Evolutionary conservation across 2,329 filamentous ascomycete species (phyloP).

Genomic region (Aspergillus novoparasiticus): DNA sequence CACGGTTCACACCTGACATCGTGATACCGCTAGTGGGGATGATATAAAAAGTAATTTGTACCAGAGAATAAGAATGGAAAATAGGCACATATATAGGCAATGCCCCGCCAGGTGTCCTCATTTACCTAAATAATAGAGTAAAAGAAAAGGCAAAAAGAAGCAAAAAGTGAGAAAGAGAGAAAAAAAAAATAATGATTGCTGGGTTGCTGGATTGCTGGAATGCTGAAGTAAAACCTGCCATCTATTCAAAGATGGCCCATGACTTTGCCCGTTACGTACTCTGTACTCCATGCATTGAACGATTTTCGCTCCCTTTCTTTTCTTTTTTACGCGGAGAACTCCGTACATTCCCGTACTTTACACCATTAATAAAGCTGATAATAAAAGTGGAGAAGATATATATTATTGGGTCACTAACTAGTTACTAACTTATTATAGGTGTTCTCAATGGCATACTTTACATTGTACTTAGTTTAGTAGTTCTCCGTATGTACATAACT

Average conservation of each 20-base stretch:
- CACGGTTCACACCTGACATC: slow-evolving; percentile 18
- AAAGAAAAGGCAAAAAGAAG: background rate
- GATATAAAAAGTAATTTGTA: slow-evolving; percentile 15
- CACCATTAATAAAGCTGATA: background rate
- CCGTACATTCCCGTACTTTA: background rate
- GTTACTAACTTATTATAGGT: background rate
- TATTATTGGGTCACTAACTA: background rate
- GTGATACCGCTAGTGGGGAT: slow-evolving; percentile 24
- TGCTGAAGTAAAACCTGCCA: background rate
- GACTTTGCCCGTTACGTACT: background rate
- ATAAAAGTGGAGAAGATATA: background rate
- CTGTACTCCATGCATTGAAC: background rate
- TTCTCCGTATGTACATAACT: background rate
- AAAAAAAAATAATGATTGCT: background rate
- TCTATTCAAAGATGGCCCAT: background rate
- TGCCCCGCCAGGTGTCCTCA: background rate
- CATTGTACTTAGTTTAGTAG: background rate
- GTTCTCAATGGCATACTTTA: background rate
- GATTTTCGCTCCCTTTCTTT: background rate
- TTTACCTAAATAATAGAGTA: background rate
- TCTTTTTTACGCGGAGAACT: background rate
- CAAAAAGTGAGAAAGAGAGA: background rate
- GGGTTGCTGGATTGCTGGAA: background rate
- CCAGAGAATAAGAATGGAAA: background rate
- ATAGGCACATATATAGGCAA: background rate